Evolutionary conservation across 2,329 filamentous ascomycete genomes (phyloP).

Genomic region (Sphaerostilbella broomeana): DNA sequence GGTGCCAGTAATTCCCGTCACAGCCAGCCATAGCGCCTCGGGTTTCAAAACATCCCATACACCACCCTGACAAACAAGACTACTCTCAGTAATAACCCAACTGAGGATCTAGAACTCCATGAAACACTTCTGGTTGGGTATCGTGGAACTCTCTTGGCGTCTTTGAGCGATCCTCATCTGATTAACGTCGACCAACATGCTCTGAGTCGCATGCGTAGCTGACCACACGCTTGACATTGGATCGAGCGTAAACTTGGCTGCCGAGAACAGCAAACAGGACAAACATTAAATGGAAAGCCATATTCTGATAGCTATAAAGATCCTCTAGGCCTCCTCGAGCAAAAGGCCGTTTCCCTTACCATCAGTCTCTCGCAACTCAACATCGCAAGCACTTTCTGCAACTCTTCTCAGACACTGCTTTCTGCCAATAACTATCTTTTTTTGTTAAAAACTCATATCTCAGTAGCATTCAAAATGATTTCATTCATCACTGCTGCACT

Average conservation of each 20-base stretch:
- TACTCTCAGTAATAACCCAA: no score
- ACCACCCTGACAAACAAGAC: no score
- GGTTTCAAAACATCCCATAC: no score
- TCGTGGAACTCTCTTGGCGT: no score
- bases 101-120: no score
- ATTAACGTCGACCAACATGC: no score
- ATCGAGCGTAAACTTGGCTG: constrained; percentile 1
- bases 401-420: background rate
- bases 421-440: background rate
- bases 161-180: no score
- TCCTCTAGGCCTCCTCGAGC: constrained; percentile 2
- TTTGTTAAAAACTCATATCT: background rate
- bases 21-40: no score
- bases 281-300: background rate
- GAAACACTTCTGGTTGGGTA: no score
- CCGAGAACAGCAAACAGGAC: background rate
- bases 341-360: background rate
- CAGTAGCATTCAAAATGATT: constrained; percentile 6
- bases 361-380: constrained; percentile 1
- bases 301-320: constrained; percentile 5
- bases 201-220: no score
- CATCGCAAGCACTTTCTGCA: background rate
- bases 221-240: no score
- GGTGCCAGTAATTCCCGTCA: no score
- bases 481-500: constrained; percentile 3